phyloP scores from a whole-genome alignment of 2,329 filamentous ascomycete genomes.

The Magnaporthales sp. region DNA sequence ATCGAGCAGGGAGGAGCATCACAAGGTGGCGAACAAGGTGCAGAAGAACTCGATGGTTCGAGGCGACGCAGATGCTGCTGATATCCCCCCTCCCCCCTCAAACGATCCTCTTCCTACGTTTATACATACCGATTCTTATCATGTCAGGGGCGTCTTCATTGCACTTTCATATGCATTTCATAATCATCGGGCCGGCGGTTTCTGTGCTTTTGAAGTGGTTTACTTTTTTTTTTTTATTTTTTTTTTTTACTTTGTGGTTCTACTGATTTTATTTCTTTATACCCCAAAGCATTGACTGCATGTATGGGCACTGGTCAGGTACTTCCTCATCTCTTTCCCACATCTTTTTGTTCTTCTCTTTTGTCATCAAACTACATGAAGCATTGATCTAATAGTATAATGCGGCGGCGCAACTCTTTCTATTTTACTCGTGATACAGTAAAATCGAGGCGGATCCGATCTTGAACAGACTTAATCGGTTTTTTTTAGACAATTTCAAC shows the following conservation, averaged over 20 bases:
- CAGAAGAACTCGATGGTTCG: neutral
- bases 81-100: neutral
- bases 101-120: neutral
- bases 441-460: neutral
- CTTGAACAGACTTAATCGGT: neutral
- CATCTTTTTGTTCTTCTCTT: neutral
- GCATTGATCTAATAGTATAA: neutral
- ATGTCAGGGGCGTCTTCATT: neutral
- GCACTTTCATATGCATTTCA: neutral
- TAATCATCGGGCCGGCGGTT: neutral
- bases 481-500: neutral
- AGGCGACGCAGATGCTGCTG: conserved; percentile 11
- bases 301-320: neutral
- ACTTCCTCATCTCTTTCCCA: neutral
- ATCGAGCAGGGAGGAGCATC: conserved; percentile 30
- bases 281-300: neutral
- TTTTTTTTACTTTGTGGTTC: neutral
- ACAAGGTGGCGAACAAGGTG: conserved; percentile 3
- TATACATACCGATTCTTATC: neutral
- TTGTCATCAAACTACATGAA: neutral
- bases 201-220: neutral
- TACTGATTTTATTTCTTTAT: neutral
- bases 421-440: neutral
- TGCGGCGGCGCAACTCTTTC: neutral
- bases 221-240: no score